Percentiles rank a stretch among this genome's conserved stretches.
Conservation (phyloP, 2,329 filamentous ascomycete genomes). For the Colletotrichum sansevieriae region DNA sequence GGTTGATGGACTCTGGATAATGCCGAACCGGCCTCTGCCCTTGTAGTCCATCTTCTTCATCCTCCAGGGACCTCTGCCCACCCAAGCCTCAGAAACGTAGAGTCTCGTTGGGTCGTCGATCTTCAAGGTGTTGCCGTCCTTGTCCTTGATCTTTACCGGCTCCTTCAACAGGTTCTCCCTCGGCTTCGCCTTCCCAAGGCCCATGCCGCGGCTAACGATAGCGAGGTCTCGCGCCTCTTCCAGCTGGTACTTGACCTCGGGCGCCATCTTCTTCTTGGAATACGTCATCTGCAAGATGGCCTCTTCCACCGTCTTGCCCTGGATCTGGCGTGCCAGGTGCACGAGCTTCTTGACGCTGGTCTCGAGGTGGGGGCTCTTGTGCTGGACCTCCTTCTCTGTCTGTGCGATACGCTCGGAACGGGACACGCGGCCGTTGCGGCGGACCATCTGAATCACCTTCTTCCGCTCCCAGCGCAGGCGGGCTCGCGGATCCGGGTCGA, state of each 20-base stretch:
- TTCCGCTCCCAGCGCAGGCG: constrained; percentile 84
- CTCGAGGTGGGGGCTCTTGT: constrained; percentile 79
- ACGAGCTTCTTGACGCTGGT: constrained; percentile 94
- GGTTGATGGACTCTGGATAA: constrained; percentile 79
- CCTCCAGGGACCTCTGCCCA: constrained; percentile 79
- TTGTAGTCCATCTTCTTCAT: constrained; percentile 74
- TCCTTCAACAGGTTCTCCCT: constrained; percentile 42
- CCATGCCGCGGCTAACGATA: constrained; percentile 86
- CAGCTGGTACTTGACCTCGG: constrained; percentile 83
- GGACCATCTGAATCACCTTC: constrained; percentile 83
- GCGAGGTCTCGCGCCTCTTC: constrained; percentile 86
- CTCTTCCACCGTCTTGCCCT: constrained; percentile 93
- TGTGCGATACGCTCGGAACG: constrained; percentile 76
- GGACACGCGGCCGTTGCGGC: constrained; percentile 74
- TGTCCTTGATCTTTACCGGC: constrained; percentile 72
- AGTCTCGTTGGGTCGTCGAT: constrained; percentile 83
- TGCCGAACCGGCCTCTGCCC: constrained; percentile 78
- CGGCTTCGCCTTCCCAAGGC: constrained; percentile 65
- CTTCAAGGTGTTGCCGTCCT: constrained; percentile 79
- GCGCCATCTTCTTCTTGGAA: constrained; percentile 91
- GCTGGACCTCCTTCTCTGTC: constrained; percentile 66
- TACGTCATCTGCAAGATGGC: constrained; percentile 96
- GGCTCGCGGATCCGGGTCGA: constrained; percentile 81
- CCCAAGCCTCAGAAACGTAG: constrained; percentile 95
- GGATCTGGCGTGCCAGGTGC: constrained; percentile 87